Base-by-base conservation (phyloP, 148 eudicot species). In the Rheum nobile region DNA sequence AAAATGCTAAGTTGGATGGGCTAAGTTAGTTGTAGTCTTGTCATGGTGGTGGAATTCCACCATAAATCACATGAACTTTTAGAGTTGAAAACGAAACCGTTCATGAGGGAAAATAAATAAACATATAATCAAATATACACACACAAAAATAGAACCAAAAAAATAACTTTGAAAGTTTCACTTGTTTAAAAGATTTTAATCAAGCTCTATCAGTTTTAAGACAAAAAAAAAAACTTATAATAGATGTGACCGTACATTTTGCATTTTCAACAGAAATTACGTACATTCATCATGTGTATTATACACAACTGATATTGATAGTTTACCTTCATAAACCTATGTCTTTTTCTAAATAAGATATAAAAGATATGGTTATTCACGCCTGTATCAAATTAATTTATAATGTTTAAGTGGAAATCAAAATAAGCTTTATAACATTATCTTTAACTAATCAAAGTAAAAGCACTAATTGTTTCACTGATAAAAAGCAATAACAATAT, bases 41-140 rank as follows among this genome's bases (percentile, higher is more conserved):
- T 65, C 70, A 65, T 65, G 9, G 70, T 65, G 41, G 70, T 65
- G 70, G 70, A 65, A 65, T 65, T 65, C 70, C 70, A 65, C 70
- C 70, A 65, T 65, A 65, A 65, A 32, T 65, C 70, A 65, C 70
- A 65, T 32, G 70, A 65, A 31, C 41, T 32, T 65, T 65, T 31
- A 1, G 70, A 31, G 70, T 32, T 63, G 38, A 63, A 63, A 63
- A 63, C 19, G 22, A 63, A 63, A 57, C 34, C 17, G 8, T 28
- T 26, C 67, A n/a, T n/a, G 57, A 8, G 9, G 26, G 8, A 57
- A 26, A 21, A 22, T 4, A 21, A 54, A 17, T 13, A 3, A 5
- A 19, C 8, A 50, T 50, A 19, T 11, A 43, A 43, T 43, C 16
- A 13, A 10, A 17, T 47, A 6, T 19, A 47, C 14, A 6, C 54